A percentile compares a stretch with the other conserved stretches of the same genome.
Conservation (phyloP, 108 stramenopile genomes). For the Cyclotella kingstonii region DNA sequence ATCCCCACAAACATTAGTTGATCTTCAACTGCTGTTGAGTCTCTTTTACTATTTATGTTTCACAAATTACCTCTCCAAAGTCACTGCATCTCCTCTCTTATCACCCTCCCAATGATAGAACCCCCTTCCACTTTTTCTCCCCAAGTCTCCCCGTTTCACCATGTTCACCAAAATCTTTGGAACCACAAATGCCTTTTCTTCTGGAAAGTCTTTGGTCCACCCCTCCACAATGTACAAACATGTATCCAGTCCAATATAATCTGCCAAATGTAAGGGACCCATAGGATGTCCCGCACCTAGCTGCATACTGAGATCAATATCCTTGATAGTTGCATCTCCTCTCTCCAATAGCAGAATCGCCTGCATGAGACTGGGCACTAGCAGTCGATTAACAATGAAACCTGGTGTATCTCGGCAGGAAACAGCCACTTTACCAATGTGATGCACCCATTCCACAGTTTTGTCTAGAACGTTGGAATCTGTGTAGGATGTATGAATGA, state of each 20-base stretch:
- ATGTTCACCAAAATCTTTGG: conserved; percentile 81
- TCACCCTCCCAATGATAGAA: conserved; percentile 89
- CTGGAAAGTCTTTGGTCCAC: conserved; percentile 64
- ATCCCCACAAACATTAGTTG: too few relatives aligned
- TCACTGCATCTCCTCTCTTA: conserved; percentile 72
- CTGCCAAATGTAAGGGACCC: conserved; percentile 92
- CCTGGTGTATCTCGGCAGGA: conserved; percentile 95
- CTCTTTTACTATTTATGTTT: too few relatives aligned
- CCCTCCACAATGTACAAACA: conserved; percentile 84
- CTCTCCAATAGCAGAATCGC: conserved; percentile 95
- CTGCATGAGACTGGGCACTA: conserved; percentile 89
- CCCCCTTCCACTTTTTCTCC: conserved; percentile 96
- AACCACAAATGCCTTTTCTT: conserved; percentile 90
- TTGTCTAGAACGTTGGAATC: conserved; percentile 82
- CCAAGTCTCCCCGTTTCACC: conserved; percentile 89
- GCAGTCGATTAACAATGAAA: conserved; percentile 98
- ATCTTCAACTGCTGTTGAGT: too few relatives aligned
- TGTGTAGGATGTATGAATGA: conserved; percentile 89
- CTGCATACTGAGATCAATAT: conserved; percentile 96
- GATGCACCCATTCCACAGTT: conserved; percentile 68
- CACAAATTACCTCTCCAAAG: too few relatives aligned
- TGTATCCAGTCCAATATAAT: conserved; percentile 97
- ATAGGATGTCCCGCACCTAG: conserved; percentile 99
- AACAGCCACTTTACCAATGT: conserved; percentile 92
- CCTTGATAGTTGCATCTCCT: conserved; percentile 85